phyloP scores from a whole-genome alignment of 1,284 basidiomycete genomes.

The Amylostereum areolatum region DNA sequence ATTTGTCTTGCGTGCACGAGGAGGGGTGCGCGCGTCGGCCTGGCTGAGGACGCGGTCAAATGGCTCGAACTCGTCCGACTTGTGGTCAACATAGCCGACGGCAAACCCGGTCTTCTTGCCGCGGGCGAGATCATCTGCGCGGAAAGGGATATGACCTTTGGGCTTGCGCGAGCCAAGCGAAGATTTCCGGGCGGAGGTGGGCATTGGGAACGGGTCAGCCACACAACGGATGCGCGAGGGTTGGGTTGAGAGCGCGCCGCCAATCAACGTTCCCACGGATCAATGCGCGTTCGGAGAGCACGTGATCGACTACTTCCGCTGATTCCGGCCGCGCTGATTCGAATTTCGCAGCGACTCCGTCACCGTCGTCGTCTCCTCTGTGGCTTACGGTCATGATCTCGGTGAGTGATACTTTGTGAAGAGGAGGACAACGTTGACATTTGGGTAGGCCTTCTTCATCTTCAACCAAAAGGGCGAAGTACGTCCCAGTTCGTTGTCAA shows the following conservation, averaged over 20 bases:
- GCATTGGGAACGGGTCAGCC: no score
- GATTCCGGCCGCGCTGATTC: no score
- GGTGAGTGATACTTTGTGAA: no score
- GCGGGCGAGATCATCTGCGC: conserved; percentile 64
- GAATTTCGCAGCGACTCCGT: no score
- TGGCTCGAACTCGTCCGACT: conserved; percentile 81
- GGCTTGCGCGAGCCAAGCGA: conserved; percentile 22
- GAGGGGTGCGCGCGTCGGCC: conserved; percentile 59
- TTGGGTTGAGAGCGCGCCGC: no score
- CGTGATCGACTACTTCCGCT: no score
- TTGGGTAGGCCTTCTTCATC: conserved; percentile 98
- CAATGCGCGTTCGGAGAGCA: no score
- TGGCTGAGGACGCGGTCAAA: conserved; percentile 71
- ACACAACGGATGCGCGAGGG: no score
- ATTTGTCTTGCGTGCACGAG: conserved; percentile 36
- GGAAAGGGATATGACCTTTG: conserved; percentile 63
- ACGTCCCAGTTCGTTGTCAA: conserved; percentile 16
- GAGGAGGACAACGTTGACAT: no score
- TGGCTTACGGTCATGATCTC: no score
- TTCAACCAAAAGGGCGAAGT: conserved; percentile 99
- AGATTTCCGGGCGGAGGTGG: conserved; percentile 30
- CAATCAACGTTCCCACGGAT: no score
- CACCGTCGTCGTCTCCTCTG: no score
- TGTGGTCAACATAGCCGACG: conserved; percentile 60
- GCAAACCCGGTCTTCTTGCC: conserved; percentile 73